These are phyloP conservation scores for Fomitopsis schrenkii DNA, from an alignment of 1,284 basidiomycete species.

Conservation along the genomic window DNA sequence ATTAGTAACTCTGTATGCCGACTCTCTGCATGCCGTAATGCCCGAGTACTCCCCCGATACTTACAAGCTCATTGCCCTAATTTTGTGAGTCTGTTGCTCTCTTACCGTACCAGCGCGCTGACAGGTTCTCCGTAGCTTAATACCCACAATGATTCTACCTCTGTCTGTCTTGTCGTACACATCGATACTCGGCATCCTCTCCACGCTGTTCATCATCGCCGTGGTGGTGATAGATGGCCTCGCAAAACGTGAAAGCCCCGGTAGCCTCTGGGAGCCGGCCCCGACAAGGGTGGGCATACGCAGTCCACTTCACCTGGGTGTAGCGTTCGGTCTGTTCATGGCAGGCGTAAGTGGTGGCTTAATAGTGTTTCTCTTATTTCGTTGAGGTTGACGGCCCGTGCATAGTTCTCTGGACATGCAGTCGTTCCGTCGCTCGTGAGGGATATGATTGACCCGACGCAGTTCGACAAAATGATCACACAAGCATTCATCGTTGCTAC, in stretches of 20 bases:
- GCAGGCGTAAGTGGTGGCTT: constrained; percentile 64
- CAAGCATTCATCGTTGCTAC: constrained; percentile 85
- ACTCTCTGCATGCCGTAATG: constrained; percentile 74
- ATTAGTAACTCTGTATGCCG: constrained; percentile 82
- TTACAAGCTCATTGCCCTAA: constrained; percentile 74
- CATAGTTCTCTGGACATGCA: constrained; percentile 86
- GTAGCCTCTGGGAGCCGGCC: constrained; percentile 77
- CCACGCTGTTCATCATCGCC: constrained; percentile 71
- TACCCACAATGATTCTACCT: constrained; percentile 83
- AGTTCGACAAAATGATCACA: constrained; percentile 83
- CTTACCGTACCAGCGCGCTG: too few species aligned
- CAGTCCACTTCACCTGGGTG: constrained; percentile 56
- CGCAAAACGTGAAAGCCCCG: constrained; percentile 74
- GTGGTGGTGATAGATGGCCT: constrained; percentile 87
- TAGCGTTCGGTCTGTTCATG: constrained; percentile 90
- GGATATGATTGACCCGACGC: constrained; percentile 84
- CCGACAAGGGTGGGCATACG: constrained; percentile 64
- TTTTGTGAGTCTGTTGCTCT: constrained; percentile 49
- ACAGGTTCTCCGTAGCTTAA: constrained; percentile 42
- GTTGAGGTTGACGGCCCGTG: neutral
- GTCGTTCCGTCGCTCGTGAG: constrained; percentile 87
- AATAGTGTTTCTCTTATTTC: neutral
- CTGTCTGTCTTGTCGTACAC: constrained; percentile 82
- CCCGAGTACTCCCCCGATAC: constrained; percentile 63
- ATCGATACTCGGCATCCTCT: constrained; percentile 80